A percentile compares a stretch with the other conserved stretches of the same genome.
Conservation (phyloP, 148 eudicot species). For the Fagopyrum homotropicum region DNA sequence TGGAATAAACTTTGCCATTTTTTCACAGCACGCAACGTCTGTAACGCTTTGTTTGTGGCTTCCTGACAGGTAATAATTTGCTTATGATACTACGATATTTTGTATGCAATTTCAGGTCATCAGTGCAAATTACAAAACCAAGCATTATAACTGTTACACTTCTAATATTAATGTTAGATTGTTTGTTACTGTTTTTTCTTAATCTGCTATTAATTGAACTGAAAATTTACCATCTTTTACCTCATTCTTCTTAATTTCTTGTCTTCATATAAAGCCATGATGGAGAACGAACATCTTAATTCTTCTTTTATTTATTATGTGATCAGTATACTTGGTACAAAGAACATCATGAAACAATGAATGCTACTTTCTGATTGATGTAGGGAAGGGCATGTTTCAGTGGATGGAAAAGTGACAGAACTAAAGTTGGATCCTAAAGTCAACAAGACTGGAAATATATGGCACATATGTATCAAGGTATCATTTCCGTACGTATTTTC, state of each 20-base stretch:
- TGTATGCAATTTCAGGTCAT: not conserved
- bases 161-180: not conserved
- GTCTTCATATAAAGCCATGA: not conserved
- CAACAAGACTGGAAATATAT: constrained; percentile 84
- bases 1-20: constrained; percentile 87
- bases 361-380: not conserved
- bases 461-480: constrained; percentile 93
- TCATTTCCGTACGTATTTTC: not conserved
- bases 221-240: not conserved
- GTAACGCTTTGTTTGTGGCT: constrained; percentile 70
- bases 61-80: constrained; percentile 43
- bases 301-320: not conserved
- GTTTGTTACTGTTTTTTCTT: not conserved
- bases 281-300: not conserved
- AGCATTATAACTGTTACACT: not conserved
- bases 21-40: constrained; percentile 81
- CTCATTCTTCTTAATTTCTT: not conserved
- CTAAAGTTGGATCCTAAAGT: constrained; percentile 52
- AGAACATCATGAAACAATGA: too few species aligned
- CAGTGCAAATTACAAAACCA: not conserved
- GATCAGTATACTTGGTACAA: not conserved
- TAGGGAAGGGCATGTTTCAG: constrained; percentile 34
- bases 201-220: not conserved
- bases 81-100: not conserved
- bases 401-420: constrained; percentile 51